Evolutionary conservation across 805 yeast species (phyloP), one percentile per base, ranked within the genome.

Genomic region (Debaryomyces maramus): DNA sequence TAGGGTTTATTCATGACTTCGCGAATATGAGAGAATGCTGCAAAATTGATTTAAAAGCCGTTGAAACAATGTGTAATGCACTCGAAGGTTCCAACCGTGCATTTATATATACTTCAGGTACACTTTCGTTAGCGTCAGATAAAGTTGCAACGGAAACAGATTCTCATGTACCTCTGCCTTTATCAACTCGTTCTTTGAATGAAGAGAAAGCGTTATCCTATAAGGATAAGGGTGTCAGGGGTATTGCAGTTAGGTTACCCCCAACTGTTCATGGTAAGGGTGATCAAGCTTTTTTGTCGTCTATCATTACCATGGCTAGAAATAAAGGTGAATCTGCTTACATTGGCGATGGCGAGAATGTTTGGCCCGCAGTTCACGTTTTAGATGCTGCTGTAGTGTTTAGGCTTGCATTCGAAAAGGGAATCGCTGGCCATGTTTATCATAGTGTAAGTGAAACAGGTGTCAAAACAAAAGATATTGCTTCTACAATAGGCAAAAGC

Each of bases 1-100:
- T 64, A 29, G 75, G 61, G 1, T 68, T 59, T 44, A 44, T 52
- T 19, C 65, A 62, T 41, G 65, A 65, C 36, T 62, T 58, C 37
- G 15, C 41, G 3, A 45, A 55, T 9, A 48, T 41, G 26, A 47
- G 32, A 2, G 34, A 50, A n/a, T 28, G 52, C 18, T 38, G 45
- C 26, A 39, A 40, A 17, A 33, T 50, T 31, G 72, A 67, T 29
- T 39, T 33, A n/a, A 41, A 27, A 4, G 70, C 68, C 1, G 36
- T 56, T n/a, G 34, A 41, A 10, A 52, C 63, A 9, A 48, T 67
- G 43, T 36, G 46, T 23, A 57, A 58, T 3, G 60, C 60, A 5
- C 31, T 63, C 2, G 46, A 37, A 10, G 67, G 62, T 2, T 49
- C 70, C 3, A 41, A 48, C 13, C 63, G 64, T 35, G 44, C 54